A percentile compares a stretch with the other conserved stretches of the same genome.
Conservation (phyloP, 805 yeast species). For the Cyberlindnera maclurae region DNA sequence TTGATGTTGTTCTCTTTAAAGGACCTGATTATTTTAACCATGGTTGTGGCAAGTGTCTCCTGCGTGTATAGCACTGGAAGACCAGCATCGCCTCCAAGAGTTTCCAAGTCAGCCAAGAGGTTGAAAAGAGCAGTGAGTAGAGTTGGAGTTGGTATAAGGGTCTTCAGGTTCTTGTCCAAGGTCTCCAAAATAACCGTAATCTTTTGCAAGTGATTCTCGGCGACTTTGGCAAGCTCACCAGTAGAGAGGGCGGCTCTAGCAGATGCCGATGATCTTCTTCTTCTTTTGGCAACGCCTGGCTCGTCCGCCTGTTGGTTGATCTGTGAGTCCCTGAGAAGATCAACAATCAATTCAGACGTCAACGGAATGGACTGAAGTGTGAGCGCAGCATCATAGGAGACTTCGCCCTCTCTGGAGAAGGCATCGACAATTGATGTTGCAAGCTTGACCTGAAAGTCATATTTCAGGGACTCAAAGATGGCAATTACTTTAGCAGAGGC, state of each 20-base stretch:
- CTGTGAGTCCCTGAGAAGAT: slow-evolving; percentile 52
- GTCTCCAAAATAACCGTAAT: slow-evolving; percentile 76
- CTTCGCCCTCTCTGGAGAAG: slow-evolving; percentile 31
- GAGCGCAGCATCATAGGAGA: slow-evolving; percentile 46
- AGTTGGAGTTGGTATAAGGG: slow-evolving; percentile 31
- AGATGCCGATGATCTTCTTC: slow-evolving; percentile 75
- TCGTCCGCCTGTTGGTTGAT: slow-evolving; percentile 38
- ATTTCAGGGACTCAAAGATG: slow-evolving; percentile 51
- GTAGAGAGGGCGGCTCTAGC: slow-evolving; percentile 70
- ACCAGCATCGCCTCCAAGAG: slow-evolving; percentile 85
- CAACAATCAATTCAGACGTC: slow-evolving; percentile 48
- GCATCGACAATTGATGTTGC: slow-evolving; percentile 56
- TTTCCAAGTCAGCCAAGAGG: slow-evolving; percentile 66
- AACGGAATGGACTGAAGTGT: slow-evolving; percentile 49
- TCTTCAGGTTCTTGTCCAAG: slow-evolving; percentile 42
- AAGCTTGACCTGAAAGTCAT: slow-evolving; percentile 50
- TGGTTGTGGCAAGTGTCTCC: slow-evolving; percentile 82
- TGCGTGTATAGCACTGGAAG: slow-evolving; percentile 87
- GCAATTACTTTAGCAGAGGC: slow-evolving; percentile 45
- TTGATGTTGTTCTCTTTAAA: slow-evolving; percentile 36
- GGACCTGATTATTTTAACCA: slow-evolving; percentile 59
- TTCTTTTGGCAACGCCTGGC: slow-evolving; percentile 57
- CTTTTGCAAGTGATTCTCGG: slow-evolving; percentile 70
- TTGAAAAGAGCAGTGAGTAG: slow-evolving; percentile 49
- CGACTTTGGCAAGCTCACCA: slow-evolving; percentile 61